These are phyloP conservation scores for Breviolum minutum DNA, from an alignment of 73 alveolate species.

Conservation along the genomic window DNA sequence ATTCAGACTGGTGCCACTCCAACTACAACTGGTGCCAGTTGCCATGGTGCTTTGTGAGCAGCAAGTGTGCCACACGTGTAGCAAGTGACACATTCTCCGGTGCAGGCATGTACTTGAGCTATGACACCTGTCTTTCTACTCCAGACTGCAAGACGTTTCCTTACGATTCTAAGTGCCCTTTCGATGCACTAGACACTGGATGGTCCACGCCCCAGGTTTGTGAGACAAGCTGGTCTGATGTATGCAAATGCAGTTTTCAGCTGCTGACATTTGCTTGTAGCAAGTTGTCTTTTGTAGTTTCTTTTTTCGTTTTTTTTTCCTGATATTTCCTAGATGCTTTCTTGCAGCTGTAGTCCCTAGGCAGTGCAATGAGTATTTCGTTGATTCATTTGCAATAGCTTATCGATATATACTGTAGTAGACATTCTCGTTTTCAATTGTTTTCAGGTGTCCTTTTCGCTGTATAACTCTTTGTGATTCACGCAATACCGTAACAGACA, in stretches of 20 bases:
- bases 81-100: conserved; percentile 43
- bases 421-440: no score
- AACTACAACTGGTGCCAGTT: conserved; percentile 63
- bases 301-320: neutral
- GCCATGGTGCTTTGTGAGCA: conserved; percentile 51
- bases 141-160: conserved; percentile 38
- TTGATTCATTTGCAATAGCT: no score
- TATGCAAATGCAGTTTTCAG: conserved; percentile 44
- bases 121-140: conserved; percentile 75
- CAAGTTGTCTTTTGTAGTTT: neutral
- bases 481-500: no score
- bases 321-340: no score
- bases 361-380: no score
- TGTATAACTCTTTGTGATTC: no score
- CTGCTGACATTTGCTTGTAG: neutral
- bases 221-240: conserved; percentile 38
- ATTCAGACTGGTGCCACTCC: conserved; percentile 37
- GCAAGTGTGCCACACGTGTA: conserved; percentile 15
- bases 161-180: conserved; percentile 51
- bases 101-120: conserved; percentile 37
- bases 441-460: no score
- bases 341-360: no score
- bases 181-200: conserved; percentile 21
- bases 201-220: conserved; percentile 65
- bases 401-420: no score